Evolutionary conservation across 352 stramenopile genomes (phyloP).

Genomic region (Pythium dissimile): DNA sequence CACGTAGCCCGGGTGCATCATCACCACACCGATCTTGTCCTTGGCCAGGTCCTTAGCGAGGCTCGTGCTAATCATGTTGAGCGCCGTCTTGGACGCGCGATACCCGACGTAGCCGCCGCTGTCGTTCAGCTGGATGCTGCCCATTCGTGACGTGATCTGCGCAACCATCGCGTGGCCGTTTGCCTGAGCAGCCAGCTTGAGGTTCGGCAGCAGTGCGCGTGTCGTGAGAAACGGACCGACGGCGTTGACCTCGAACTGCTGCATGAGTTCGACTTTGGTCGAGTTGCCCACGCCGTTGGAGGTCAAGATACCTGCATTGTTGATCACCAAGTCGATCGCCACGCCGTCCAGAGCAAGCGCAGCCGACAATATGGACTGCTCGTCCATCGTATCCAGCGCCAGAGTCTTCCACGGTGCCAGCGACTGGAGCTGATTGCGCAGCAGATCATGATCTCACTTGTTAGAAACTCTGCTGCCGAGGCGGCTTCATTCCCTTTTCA

Average conservation of each 20-base stretch:
- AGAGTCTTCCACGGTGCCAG: slow-evolving; percentile 19
- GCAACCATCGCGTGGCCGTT: slow-evolving; percentile 16
- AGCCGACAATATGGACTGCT: slow-evolving; percentile 18
- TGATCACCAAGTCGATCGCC: slow-evolving; percentile 35
- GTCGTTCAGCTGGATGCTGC: slow-evolving; percentile 7
- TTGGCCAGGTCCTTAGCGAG: slow-evolving; percentile 23
- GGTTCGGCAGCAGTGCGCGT: slow-evolving; percentile 12
- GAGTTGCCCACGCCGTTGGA: slow-evolving; percentile 3
- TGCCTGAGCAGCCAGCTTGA: slow-evolving; percentile 2
- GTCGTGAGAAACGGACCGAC: slow-evolving; percentile 34
- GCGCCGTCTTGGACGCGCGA: slow-evolving; percentile 40
- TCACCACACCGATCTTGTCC: slow-evolving; percentile 20
- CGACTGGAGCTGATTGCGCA: background rate
- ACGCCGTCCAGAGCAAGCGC: slow-evolving; percentile 11
- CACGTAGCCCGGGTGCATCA: slow-evolving; percentile 29
- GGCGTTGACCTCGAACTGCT: slow-evolving; percentile 33
- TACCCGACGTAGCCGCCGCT: slow-evolving; percentile 37
- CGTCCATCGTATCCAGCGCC: slow-evolving; percentile 18
- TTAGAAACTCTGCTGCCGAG: no score
- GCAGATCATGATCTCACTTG: background rate
- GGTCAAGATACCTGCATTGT: slow-evolving; percentile 35
- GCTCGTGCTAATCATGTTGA: slow-evolving; percentile 40
- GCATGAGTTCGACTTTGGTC: slow-evolving; percentile 23
- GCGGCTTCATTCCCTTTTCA: no score
- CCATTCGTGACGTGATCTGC: slow-evolving; percentile 13